Percentiles rank a stretch among this genome's conserved stretches.
phyloP scores from a whole-genome alignment of 176 grass and related monocot species.

The Avena eriantha region DNA sequence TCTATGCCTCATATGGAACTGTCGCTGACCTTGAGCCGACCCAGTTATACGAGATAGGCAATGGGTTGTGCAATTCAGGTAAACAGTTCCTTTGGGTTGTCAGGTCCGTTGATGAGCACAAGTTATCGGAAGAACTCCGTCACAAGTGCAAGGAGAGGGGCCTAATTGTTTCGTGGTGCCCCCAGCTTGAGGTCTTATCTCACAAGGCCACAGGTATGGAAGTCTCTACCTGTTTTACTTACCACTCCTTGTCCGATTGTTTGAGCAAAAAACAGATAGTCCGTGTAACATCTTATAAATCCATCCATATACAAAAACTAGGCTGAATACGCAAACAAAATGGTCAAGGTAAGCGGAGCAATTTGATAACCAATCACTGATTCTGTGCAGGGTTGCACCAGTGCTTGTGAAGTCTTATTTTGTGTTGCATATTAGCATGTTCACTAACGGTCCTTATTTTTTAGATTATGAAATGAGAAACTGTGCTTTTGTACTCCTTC shows the following conservation, averaged over 20 bases:
- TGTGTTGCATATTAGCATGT: neutral
- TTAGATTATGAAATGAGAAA: neutral
- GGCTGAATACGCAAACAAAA: neutral
- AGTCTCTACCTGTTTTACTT: neutral
- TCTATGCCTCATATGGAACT: neutral
- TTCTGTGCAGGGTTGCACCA: neutral
- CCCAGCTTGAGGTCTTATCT: constrained; percentile 5
- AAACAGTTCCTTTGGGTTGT: neutral
- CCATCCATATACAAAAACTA: neutral
- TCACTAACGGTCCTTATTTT: neutral
- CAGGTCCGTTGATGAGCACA: neutral
- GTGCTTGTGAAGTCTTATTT: neutral
- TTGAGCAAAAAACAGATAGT: neutral
- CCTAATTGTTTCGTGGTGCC: neutral
- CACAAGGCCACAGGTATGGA: constrained; percentile 3
- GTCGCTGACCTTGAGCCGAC: neutral
- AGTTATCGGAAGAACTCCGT: neutral
- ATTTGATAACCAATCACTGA: neutral
- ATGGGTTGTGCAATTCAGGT: neutral
- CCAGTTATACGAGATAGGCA: neutral
- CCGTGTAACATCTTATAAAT: neutral
- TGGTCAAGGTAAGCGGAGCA: neutral
- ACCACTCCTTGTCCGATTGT: neutral
- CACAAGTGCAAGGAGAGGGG: neutral
- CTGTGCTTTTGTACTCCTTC: neutral